Base-by-base conservation (phyloP, 257 asterid species). In the Solanum gracilifrons region DNA sequence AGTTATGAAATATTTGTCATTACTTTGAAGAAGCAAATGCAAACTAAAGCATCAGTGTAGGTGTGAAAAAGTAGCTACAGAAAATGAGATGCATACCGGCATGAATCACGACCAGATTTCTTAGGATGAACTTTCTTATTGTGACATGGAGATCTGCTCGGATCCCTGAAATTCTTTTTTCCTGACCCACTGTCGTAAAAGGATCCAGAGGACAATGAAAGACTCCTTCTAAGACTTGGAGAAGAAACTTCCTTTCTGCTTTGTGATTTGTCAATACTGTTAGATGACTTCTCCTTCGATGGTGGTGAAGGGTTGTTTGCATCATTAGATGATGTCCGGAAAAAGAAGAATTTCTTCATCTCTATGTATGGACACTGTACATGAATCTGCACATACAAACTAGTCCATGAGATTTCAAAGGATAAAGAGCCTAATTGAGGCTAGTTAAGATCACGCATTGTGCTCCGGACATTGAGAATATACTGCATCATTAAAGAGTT, bases 271-370 rank as follows among this genome's bases (percentile, higher is more conserved):
- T 88, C 91, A 21, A 39, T 77, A 90, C 88, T 87, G 69, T 94
- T 93, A 18, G 89, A 83, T 88, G 93, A 88, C 64, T 92, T 95
- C 73, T 94, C 97, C 29, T 93, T 88, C 51, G 95, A 89, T 86
- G 96, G 92, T 74, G 94, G 95, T 48, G 98, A 95, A 39, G 89
- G 92, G 89, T 84, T 90, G 48, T 83, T 90, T 77, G 69, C 77
- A 88, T 84, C 92, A 41, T 96, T 90, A 62, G 93, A 85, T 46
- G 91, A 90, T 82, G 98, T 92, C 93, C 97, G 92, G 88, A 97
- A 95, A 89, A 92, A 97, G 94, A 97, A 97, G 9, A 97, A 89
- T 90, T 94, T 97, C 98, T 95, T 96, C 99, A 97, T 97, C 92
- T 88, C 89, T 83, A 83, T 87, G 89, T 91, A 90, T 33, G 88